These are phyloP conservation scores for Ananas comosus DNA, from an alignment of 176 grass and related monocot species.

Conservation along the genomic window DNA sequence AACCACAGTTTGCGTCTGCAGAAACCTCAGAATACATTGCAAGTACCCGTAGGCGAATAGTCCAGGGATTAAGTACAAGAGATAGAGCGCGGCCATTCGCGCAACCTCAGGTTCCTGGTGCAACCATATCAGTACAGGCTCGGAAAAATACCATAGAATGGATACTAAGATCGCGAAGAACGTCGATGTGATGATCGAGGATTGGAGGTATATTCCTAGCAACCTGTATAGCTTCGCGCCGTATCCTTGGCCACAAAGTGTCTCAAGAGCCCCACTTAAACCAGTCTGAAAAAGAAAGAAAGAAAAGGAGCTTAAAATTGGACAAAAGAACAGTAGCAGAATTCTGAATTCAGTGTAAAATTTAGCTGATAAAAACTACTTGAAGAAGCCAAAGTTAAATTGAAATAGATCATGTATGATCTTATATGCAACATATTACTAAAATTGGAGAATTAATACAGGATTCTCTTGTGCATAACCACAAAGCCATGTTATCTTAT, in stretches of 20 bases:
- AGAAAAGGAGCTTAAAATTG: not conserved
- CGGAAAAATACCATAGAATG: slow-evolving; percentile 63
- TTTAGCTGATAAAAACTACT: too few species aligned
- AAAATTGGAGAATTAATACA: too few species aligned
- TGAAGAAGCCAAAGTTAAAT: too few species aligned
- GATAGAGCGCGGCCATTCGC: slow-evolving; percentile 39
- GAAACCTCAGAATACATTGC: slow-evolving; percentile 70
- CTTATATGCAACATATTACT: too few species aligned
- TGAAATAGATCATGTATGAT: too few species aligned
- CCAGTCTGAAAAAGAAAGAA: slow-evolving; percentile 33
- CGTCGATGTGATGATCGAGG: slow-evolving; percentile 43
- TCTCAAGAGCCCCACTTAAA: slow-evolving; percentile 75
- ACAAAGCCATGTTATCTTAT: too few species aligned
- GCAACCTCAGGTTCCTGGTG: slow-evolving; percentile 56
- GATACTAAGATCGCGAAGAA: slow-evolving; percentile 43
- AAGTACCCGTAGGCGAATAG: slow-evolving; percentile 53
- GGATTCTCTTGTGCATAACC: too few species aligned
- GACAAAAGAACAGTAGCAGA: not conserved
- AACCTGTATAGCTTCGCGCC: slow-evolving; percentile 54
- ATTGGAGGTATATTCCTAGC: slow-evolving; percentile 79
- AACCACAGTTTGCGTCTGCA: slow-evolving; percentile 67
- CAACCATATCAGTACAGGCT: slow-evolving; percentile 43
- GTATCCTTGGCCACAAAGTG: slow-evolving; percentile 75
- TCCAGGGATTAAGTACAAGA: slow-evolving; percentile 41
- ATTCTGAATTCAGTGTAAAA: too few species aligned